Conservation (phyloP, 2,329 filamentous ascomycete species). For the Diaporthe ilicicola region DNA sequence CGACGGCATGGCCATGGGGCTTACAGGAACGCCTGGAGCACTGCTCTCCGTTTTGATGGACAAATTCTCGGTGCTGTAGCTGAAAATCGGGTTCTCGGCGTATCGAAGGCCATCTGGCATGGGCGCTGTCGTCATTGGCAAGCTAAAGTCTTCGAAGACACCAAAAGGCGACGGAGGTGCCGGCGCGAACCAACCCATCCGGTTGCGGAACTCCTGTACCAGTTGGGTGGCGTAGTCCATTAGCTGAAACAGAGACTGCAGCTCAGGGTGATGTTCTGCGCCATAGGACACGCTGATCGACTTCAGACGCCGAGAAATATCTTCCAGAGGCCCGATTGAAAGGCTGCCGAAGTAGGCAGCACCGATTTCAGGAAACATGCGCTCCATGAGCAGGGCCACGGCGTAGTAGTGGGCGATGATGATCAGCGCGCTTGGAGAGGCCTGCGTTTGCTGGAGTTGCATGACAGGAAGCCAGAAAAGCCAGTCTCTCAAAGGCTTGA, state of each 20-base stretch:
- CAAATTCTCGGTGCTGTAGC: constrained; percentile 71
- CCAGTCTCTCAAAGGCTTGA: constrained; percentile 90
- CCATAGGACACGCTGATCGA: constrained; percentile 70
- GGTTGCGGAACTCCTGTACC: constrained; percentile 72
- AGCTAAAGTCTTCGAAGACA: constrained; percentile 44
- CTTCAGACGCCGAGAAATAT: constrained; percentile 80
- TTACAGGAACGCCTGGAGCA: constrained; percentile 57
- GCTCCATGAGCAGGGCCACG: constrained; percentile 85
- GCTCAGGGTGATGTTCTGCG: constrained; percentile 65
- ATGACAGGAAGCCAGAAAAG: constrained; percentile 94
- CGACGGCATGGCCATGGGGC: constrained; percentile 64
- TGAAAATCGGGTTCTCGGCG: constrained; percentile 64
- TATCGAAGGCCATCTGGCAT: constrained; percentile 54
- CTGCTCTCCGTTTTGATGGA: constrained; percentile 61
- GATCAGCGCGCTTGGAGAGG: constrained; percentile 80
- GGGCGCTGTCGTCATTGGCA: constrained; percentile 48
- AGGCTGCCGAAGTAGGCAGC: constrained; percentile 87
- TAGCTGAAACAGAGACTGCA: constrained; percentile 62
- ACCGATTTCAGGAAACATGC: constrained; percentile 90
- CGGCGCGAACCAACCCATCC: constrained; percentile 73
- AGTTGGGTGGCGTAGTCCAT: constrained; percentile 79
- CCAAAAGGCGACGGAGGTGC: constrained; percentile 57
- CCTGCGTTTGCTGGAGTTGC: constrained; percentile 79
- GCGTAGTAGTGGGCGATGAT: constrained; percentile 94
- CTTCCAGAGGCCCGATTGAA: constrained; percentile 82